Evolutionary conservation across 371 early-diverging fungal genomes (phyloP), one percentile per base, ranked within the genome.

Genomic region (Rhizomucor miehei): DNA sequence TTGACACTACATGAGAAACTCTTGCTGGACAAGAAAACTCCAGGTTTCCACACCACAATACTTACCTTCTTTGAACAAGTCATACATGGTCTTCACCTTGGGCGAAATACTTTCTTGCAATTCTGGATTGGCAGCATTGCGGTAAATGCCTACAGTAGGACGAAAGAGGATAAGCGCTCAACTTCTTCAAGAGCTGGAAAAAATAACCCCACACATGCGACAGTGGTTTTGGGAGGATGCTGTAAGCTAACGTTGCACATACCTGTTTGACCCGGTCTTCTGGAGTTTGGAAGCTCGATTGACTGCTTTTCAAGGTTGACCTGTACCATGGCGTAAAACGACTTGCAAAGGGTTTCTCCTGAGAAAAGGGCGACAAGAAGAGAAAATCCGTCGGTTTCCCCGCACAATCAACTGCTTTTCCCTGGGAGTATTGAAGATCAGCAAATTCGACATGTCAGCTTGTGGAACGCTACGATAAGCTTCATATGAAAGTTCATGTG

Each of bases 191-290:
- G 14, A 50, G 34, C 34, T n/a, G 6, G 6, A 44, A 24, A 14
- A 39, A 19, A 34, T 37, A 50, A 37, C 19, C 35, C 37, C 51
- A 38, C 51, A 38, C n/a, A 37, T 20, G 14, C 35, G 37, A 20
- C 43, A 51, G 9, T 39, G 13, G 16, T 21, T 11, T 24, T 25
- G 36, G 48, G 44, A 38, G 14, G 4, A 1, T 14, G 20, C 10
- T 3, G 40, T 13, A 52, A 34, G 24, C 24, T 51, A 47, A 41
- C 13, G 21, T 4, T 37, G n/a, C 24, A 21, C 60, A 54, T 63
- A 76, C 79, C 75, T 48, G 78, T 72, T 59, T 72, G 70, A 21
- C 78, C 75, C 57, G 74, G 72, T 40, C 56, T 48, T 57, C 70
- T 58, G 25, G 57, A 56, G 45, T 63, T 58, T 40, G 78, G 78